phyloP scores from a whole-genome alignment of 805 yeast species.

The Candida cerambycidarum region DNA sequence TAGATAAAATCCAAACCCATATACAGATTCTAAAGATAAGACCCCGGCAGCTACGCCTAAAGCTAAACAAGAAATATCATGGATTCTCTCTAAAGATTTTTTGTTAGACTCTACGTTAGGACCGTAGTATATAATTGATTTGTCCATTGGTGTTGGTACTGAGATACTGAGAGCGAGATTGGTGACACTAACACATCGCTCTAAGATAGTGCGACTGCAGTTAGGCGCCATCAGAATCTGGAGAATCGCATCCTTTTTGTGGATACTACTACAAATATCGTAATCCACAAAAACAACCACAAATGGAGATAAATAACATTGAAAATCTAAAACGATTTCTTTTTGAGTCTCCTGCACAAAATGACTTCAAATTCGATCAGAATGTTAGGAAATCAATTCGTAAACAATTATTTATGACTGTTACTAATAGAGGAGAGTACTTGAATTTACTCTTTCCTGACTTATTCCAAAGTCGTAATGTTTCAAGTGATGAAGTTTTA shows the following conservation, averaged over 20 bases:
- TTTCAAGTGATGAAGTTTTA: slow-evolving; percentile 9
- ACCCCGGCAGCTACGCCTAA: slow-evolving; percentile 43
- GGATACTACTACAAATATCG: not conserved
- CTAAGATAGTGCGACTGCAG: not conserved
- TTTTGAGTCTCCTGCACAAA: slow-evolving; percentile 31
- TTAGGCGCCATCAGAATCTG: not conserved
- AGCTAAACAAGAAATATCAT: slow-evolving; percentile 37
- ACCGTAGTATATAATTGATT: slow-evolving; percentile 21
- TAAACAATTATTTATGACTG: slow-evolving; percentile 29
- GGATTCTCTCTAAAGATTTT: slow-evolving; percentile 30
- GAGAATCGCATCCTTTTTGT: slow-evolving; percentile 8
- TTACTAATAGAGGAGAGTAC: slow-evolving; percentile 32
- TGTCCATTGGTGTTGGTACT: not conserved
- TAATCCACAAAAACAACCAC: not conserved
- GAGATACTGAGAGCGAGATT: too few species aligned
- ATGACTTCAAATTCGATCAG: slow-evolving; percentile 26
- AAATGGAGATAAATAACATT: slow-evolving; percentile 6
- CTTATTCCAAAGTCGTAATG: slow-evolving; percentile 13
- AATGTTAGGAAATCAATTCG: slow-evolving; percentile 27
- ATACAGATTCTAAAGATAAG: slow-evolving; percentile 34
- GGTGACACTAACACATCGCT: too few species aligned
- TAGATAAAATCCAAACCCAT: slow-evolving; percentile 37
- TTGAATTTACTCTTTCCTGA: slow-evolving; percentile 38
- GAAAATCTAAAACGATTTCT: slow-evolving; percentile 29
- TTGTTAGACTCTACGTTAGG: slow-evolving; percentile 31